phyloP scores from a whole-genome alignment of 208 protist genomes.

The Acanthamoeba divionensis region DNA sequence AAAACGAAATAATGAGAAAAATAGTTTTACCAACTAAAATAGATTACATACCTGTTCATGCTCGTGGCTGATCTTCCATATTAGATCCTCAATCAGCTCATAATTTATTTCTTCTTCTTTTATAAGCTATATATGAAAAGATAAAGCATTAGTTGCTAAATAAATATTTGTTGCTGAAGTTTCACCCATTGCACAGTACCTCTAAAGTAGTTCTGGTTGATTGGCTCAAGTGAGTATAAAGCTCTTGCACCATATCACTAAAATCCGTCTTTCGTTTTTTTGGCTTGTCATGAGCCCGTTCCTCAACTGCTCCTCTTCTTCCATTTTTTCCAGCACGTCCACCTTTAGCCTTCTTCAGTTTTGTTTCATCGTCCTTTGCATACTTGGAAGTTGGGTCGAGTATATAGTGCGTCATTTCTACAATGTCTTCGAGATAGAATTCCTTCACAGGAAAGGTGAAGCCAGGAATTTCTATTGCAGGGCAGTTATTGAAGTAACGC shows the following conservation, averaged over 20 bases:
- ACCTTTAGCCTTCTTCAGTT: conserved; percentile 38
- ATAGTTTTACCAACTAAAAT: conserved; percentile 60
- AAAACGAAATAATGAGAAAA: conserved; percentile 66
- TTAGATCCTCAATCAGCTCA: conserved; percentile 89
- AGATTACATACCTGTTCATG: background rate
- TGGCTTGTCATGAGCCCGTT: conserved; percentile 53
- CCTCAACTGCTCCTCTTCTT: conserved; percentile 76
- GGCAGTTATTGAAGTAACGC: conserved; percentile 61
- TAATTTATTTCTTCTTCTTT: conserved; percentile 92
- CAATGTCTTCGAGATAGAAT: conserved; percentile 91
- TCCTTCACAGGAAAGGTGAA: conserved; percentile 92
- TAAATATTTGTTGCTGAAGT: background rate
- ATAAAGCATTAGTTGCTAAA: background rate
- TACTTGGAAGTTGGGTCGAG: background rate
- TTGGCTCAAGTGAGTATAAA: background rate
- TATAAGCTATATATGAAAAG: conserved; percentile 57
- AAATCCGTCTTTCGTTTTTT: background rate
- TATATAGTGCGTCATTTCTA: conserved; percentile 83
- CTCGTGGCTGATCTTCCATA: conserved; percentile 83
- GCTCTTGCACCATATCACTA: conserved; percentile 67
- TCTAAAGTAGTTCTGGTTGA: conserved; percentile 73
- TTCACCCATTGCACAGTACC: conserved; percentile 23
- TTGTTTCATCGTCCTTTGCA: background rate
- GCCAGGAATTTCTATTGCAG: conserved; percentile 86
- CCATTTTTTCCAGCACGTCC: conserved; percentile 53